Evolutionary conservation across 1,284 basidiomycete genomes (phyloP), one percentile per base, ranked within the genome.

Genomic region (Cryptococcus hybrid): DNA sequence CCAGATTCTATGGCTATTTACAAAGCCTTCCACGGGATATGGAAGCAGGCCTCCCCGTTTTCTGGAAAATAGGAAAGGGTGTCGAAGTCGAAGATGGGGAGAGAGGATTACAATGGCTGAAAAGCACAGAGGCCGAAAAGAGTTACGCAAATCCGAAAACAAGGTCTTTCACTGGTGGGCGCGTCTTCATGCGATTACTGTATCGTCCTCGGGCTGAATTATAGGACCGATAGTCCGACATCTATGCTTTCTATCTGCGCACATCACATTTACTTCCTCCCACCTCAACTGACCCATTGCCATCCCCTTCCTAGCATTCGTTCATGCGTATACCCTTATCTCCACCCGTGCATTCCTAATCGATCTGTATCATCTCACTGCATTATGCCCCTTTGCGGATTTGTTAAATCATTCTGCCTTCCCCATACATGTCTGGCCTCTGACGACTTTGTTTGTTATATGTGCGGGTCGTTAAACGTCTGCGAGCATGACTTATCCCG

Each of bases 371-470:
- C 90, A 94, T 74, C 86, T 86, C 1, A 80, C 93, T 18, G 84
- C 88, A 1, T 88, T 97, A 84, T 90, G 93, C 11, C 92, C 92
- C 1, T 84, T 94, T 59, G 91, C 92, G 35, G 92, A 95, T 76
- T 83, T 86, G 84, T 91, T 95, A 79, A 94, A 96, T 75, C 92
- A 96, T 58, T 61, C 63, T 13, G 62, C 65, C 6, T 13, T 7
- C 2, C 51, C 0, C 66, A 73, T 47, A 71, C 69, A 6, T 64
- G 64, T 4, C 64, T 66, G 47, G 69, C 91, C 85, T 88, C 84
- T 55, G 90, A 94, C 65, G 89, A 85, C 70, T 85, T 88, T 73
- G 92, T 94, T 12, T 95, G 92, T 70, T 80, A 84, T 13, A 76
- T 79, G 51, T 96, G 92, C 70, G 92, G 92, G 11, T 86, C 87